phyloP scores from a whole-genome alignment of 2,329 filamentous ascomycete species.

The Ceratocystis variospora region DNA sequence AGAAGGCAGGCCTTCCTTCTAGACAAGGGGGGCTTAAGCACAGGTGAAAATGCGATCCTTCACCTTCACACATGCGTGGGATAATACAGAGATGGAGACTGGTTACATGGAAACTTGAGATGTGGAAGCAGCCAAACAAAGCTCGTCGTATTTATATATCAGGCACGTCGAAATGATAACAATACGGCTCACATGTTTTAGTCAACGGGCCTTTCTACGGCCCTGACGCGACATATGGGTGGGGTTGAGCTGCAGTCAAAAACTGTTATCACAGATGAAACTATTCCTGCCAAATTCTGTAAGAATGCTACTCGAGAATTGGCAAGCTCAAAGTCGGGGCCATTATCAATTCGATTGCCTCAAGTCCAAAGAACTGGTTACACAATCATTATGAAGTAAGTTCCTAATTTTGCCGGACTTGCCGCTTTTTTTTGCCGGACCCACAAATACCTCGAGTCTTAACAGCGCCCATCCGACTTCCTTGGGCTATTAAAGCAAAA shows the following conservation, averaged over 20 bases:
- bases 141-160: background rate
- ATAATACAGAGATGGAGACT: no score
- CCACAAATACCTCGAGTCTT: background rate
- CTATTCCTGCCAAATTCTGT: no score
- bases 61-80: no score
- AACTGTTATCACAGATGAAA: background rate
- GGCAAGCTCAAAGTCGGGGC: no score
- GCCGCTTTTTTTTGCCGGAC: constrained; percentile 9
- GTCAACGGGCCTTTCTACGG: background rate
- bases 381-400: background rate
- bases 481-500: background rate
- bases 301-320: no score
- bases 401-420: background rate
- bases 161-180: background rate
- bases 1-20: no score
- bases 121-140: no score
- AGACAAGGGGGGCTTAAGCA: no score
- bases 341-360: no score
- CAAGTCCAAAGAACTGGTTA: background rate
- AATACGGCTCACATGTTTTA: background rate
- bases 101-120: no score
- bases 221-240: background rate
- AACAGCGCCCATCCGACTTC: background rate
- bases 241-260: background rate
- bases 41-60: no score